A percentile compares a stretch with the other conserved stretches of the same genome.
Evolutionary conservation across 331 rosid genomes (phyloP).

Genomic region (Saraca asoca): DNA sequence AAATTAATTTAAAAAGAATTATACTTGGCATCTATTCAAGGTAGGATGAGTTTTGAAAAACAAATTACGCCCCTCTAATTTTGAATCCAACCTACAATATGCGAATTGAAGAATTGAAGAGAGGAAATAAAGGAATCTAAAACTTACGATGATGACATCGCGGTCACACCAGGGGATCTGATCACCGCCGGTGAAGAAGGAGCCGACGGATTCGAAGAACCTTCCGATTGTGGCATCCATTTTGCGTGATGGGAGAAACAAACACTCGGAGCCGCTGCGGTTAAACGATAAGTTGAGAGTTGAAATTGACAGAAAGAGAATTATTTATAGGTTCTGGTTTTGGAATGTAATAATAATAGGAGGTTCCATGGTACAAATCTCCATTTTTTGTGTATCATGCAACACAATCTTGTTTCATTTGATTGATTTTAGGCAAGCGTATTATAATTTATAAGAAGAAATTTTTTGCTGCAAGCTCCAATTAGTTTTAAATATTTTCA

Average conservation of each 20-base stretch:
- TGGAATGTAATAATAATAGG: neutral
- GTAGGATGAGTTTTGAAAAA: conserved; percentile 20
- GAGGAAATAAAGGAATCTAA: neutral
- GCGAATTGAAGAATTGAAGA: neutral
- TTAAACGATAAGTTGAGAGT: neutral
- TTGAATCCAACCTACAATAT: neutral
- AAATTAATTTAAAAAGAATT: neutral
- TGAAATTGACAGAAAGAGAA: neutral
- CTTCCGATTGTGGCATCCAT: conserved; percentile 71
- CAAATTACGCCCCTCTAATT: neutral
- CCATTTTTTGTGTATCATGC: no score
- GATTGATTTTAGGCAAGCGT: no score
- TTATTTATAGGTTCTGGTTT: conserved; percentile 18
- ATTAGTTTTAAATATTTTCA: no score
- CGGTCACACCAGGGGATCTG: conserved; percentile 92
- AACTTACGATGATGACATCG: conserved; percentile 68
- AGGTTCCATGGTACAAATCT: no score
- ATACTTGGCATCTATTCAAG: neutral
- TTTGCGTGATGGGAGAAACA: neutral
- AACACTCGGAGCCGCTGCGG: neutral
- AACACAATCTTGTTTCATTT: no score
- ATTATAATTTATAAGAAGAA: no score
- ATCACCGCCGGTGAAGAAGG: conserved; percentile 73
- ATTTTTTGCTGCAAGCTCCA: no score
- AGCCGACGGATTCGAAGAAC: conserved; percentile 66